phyloP scores from a whole-genome alignment of 1,284 basidiomycete genomes.

The Peniophora sp. region DNA sequence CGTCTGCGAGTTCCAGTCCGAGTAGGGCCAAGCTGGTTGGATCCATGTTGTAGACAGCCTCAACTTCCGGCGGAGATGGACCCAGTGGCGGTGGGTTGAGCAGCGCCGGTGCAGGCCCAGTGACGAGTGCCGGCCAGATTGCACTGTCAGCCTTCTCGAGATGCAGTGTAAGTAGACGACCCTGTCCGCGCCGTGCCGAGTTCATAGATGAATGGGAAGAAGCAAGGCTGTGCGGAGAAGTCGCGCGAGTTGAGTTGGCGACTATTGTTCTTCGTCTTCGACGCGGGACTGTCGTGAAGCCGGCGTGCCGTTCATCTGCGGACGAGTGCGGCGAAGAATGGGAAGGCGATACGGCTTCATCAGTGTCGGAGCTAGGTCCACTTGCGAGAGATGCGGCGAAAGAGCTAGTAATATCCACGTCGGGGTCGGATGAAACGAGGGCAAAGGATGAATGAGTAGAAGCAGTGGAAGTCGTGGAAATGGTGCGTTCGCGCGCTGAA shows the following conservation, averaged over 20 bases:
- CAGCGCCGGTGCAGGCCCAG: constrained; percentile 60
- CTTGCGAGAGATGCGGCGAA: constrained; percentile 73
- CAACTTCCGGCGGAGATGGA: constrained; percentile 40
- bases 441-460: constrained; percentile 75
- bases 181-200: constrained; percentile 52
- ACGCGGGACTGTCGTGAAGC: constrained; percentile 7
- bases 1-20: constrained; percentile 62
- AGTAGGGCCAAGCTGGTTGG: constrained; percentile 67
- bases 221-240: constrained; percentile 41
- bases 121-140: constrained; percentile 72
- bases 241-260: constrained; percentile 31
- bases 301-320: constrained; percentile 33
- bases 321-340: constrained; percentile 54
- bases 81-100: constrained; percentile 46
- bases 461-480: constrained; percentile 62
- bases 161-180: constrained; percentile 63
- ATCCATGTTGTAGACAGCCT: constrained; percentile 72
- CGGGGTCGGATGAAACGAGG: constrained; percentile 68
- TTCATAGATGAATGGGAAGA: constrained; percentile 71
- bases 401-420: constrained; percentile 74
- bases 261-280: constrained; percentile 6
- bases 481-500: constrained; percentile 58
- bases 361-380: constrained; percentile 58
- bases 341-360: constrained; percentile 51
- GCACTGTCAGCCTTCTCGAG: constrained; percentile 70